Evolutionary conservation across 2,329 filamentous ascomycete genomes (phyloP).

Genomic region (Colletotrichum australisinense): DNA sequence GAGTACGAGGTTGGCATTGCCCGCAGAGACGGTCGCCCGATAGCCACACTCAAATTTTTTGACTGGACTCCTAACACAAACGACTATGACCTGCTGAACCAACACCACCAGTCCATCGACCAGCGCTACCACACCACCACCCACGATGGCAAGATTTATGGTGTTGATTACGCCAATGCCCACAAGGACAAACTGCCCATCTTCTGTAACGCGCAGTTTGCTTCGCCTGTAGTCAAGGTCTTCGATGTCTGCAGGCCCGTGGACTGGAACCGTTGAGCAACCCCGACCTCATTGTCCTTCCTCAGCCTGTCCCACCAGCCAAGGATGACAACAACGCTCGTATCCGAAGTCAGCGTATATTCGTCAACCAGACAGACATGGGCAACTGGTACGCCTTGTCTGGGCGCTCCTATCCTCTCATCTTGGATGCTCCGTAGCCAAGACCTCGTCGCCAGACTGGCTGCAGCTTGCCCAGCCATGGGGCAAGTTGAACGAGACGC

Average conservation of each 20-base stretch:
- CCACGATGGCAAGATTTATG: constrained; percentile 86
- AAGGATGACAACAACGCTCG: constrained; percentile 61
- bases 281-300: constrained; percentile 83
- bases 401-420: constrained; percentile 85
- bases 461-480: constrained; percentile 55
- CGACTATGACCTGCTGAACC: constrained; percentile 86
- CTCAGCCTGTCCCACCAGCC: constrained; percentile 80
- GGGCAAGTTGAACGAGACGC: constrained; percentile 54
- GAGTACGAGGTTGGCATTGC: constrained; percentile 93
- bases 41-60: constrained; percentile 91
- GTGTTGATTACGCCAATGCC: constrained; percentile 71
- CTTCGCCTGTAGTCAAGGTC: constrained; percentile 80
- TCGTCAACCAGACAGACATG: constrained; percentile 86
- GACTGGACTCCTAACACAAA: constrained; percentile 96
- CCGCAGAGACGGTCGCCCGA: constrained; percentile 76
- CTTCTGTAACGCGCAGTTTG: constrained; percentile 68
- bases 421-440: constrained; percentile 72
- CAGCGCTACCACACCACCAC: constrained; percentile 89
- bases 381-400: constrained; percentile 97
- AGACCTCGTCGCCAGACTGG: constrained; percentile 58
- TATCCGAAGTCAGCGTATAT: constrained; percentile 74
- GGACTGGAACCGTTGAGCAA: constrained; percentile 72
- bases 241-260: constrained; percentile 86
- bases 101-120: constrained; percentile 85
- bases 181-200: constrained; percentile 57